Evolutionary conservation across 352 stramenopile genomes (phyloP), one percentile per base, ranked within the genome.

Genomic region (Phytopythium chamaehyphon): DNA sequence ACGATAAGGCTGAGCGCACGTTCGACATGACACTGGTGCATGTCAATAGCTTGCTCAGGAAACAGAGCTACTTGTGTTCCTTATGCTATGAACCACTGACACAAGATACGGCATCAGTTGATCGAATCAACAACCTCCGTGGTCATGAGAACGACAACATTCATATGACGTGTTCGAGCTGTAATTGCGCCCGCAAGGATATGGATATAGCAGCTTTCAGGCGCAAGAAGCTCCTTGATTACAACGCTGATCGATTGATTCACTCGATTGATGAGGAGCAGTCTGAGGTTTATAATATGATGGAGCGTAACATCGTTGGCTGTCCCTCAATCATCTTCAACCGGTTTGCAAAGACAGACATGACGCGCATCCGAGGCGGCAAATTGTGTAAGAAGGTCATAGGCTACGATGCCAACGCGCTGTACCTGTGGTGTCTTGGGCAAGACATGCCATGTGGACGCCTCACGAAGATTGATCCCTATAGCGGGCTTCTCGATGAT

Each of bases 381-480:
- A 70, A 66, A 37, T 19, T 47, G 37, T 6, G 44, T 33, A 69
- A 63, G 40, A 66, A 71, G 40, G 28, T 67, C 11, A 64, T 71
- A 47, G 64, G 62, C 0, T 67, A 62, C 16, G 62, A 64, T 54
- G 54, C 51, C 18, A 68, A 71, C 28, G 59, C 54, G 33, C 22
- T 65, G 21, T 78, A 78, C 35, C 49, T 78, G 0, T 74, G 57
- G 61, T 42, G 39, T 26, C 45, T 72, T n/a, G 57, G 59, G 39
- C 56, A 61, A 49, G 39, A 62, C 0, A 73, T 77, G 61, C 64
- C 56, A 10, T 78, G 61, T 37, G 62, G 55, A 28, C 8, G 40
- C 1, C 37, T 73, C 1, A 63, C 26, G 6, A 67, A 33, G 1
- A 58, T 64, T 2, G 53, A 66, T 4, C 0, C 40, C 0, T 73